Evolutionary conservation across 495 filamentous ascomycete genomes (phyloP).

Genomic region (Xylaria nigripes): DNA sequence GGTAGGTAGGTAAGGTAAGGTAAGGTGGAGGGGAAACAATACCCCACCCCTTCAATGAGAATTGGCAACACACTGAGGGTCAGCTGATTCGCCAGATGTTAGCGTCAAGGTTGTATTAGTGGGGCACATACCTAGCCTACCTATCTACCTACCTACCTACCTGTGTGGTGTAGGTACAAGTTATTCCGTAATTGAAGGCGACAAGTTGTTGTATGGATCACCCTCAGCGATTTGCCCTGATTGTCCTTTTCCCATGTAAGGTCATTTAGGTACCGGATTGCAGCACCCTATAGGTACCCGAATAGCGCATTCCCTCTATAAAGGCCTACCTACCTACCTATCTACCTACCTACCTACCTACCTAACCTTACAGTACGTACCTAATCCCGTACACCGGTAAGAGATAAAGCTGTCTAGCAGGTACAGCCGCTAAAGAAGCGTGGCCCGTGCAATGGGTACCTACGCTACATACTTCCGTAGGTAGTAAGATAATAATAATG

Average conservation of each 20-base stretch:
- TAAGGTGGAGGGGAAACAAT: neutral
- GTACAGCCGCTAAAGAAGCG: slow-evolving; percentile 7
- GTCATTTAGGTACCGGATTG: too few species aligned
- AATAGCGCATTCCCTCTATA: too few species aligned
- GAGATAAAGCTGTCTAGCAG: too few species aligned
- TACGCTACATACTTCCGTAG: too few species aligned
- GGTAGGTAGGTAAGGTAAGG: neutral
- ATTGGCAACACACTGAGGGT: slow-evolving; percentile 1
- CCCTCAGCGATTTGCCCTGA: neutral
- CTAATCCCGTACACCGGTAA: too few species aligned
- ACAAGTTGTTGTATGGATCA: neutral
- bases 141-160: too few species aligned
- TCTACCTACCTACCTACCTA: neutral
- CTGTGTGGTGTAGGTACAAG: neutral
- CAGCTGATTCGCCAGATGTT: slow-evolving; percentile 13
- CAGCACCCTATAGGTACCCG: too few species aligned
- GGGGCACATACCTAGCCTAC: slow-evolving; percentile 6
- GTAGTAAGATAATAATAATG: too few species aligned
- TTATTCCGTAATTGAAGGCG: too few species aligned
- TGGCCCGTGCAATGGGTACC: slow-evolving; percentile 6
- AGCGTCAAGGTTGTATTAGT: slow-evolving; percentile 5
- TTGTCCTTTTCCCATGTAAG: too few species aligned
- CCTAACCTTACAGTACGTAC: neutral
- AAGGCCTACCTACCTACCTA: neutral
- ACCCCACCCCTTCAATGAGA: neutral